Evolutionary conservation across 345 rosid species (phyloP).

Genomic region (Balakata baccata): DNA sequence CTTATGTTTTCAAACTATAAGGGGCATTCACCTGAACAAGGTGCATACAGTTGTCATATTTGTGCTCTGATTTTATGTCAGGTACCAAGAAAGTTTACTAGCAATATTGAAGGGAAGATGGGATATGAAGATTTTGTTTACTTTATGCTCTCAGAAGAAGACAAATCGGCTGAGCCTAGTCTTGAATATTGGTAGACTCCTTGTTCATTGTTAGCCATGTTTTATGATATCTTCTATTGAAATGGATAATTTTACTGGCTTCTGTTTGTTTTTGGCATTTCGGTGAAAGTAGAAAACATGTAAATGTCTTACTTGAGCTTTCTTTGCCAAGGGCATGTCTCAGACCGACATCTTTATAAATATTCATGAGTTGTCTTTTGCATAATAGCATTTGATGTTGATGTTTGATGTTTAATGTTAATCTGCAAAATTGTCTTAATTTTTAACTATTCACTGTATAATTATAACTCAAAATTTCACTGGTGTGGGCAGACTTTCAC

Average conservation of each 20-base stretch:
- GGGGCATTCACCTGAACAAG: neutral
- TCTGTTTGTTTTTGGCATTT: neutral
- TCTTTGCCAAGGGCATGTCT: neutral
- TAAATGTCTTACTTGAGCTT: neutral
- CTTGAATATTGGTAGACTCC: conserved; percentile 28
- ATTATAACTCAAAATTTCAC: neutral
- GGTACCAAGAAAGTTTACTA: conserved; percentile 31
- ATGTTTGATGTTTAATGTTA: neutral
- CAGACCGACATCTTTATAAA: neutral
- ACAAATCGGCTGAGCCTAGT: conserved; percentile 32
- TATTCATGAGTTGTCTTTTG: neutral
- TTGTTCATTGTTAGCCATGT: neutral
- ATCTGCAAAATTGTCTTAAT: neutral
- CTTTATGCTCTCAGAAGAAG: conserved; percentile 33
- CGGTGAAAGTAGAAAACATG: neutral
- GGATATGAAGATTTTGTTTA: conserved; percentile 37
- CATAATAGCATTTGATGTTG: neutral
- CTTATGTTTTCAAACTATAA: neutral
- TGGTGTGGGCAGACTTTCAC: neutral
- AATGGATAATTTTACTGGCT: neutral
- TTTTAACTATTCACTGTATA: neutral
- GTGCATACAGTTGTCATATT: neutral
- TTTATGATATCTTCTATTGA: neutral
- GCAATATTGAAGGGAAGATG: conserved; percentile 36
- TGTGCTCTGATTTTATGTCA: conserved; percentile 1